Conservation (phyloP, 2,329 filamentous ascomycete genomes). For the Lecanoromycetidae sp. region DNA sequence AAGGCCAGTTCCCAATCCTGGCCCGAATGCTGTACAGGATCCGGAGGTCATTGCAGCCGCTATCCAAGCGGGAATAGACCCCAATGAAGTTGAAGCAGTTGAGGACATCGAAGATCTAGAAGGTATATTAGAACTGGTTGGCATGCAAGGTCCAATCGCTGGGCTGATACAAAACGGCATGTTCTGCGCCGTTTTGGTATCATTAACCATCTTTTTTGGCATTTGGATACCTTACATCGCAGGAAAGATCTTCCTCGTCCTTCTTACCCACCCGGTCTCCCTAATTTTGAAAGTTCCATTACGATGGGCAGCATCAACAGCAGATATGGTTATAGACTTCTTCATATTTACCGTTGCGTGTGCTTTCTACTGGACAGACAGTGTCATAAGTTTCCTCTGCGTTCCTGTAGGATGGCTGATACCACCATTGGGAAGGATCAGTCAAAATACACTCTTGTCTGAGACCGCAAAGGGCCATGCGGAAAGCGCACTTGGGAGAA, state of each 20-base stretch:
- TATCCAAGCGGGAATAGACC: constrained; percentile 56
- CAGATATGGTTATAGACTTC: constrained; percentile 69
- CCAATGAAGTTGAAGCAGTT: constrained; percentile 43
- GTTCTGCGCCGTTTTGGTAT: constrained; percentile 83
- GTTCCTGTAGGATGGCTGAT: constrained; percentile 17
- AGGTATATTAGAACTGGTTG: constrained; percentile 88
- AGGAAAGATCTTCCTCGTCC: constrained; percentile 70
- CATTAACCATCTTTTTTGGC: constrained; percentile 70
- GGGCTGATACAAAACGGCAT: constrained; percentile 89
- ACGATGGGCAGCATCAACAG: constrained; percentile 56
- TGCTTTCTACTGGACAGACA: constrained; percentile 30
- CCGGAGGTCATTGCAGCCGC: constrained; percentile 45
- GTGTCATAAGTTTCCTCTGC: constrained; percentile 22
- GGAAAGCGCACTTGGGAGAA: constrained; percentile 26
- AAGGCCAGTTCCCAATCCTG: constrained; percentile 20
- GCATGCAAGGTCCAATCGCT: constrained; percentile 84
- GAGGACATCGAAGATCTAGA: constrained; percentile 85
- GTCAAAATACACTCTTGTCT: constrained; percentile 16
- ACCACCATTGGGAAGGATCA: constrained; percentile 9
- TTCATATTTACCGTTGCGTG: constrained; percentile 53
- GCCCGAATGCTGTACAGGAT: constrained; percentile 40
- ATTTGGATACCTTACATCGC: constrained; percentile 88
- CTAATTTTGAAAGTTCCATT: constrained; percentile 56
- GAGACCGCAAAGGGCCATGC: constrained; percentile 26
- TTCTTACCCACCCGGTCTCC: constrained; percentile 65